Evolutionary conservation across 371 early-diverging fungal genomes (phyloP), one percentile per base, ranked within the genome.

Genomic region (Gilbertella persicaria): DNA sequence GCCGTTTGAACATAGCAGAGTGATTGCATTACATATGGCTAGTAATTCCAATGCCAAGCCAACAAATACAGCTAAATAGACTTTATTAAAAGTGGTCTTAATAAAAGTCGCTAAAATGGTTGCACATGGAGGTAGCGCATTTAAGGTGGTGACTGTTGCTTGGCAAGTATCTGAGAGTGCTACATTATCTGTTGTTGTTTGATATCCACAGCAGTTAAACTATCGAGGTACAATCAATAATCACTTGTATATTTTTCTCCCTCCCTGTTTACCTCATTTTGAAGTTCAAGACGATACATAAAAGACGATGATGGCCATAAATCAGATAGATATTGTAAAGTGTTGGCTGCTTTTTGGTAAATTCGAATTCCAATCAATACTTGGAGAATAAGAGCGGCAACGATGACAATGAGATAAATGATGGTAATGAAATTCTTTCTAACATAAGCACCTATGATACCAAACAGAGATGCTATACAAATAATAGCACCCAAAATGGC

Each of bases 171-270:
- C 48, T 12, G 64, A 63, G 25, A 59, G 16, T 0, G 61, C 64
- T 23, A 53, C 66, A 20, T 64, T 58, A 42, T 76, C 71, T 36
- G 53, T 62, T 4, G 49, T 47, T 23, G 66, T 68, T 46, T 73
- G 67, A 45, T 55, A 71, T 42, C 78, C 78, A 60, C 78, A 77
- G 45, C 78, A 77, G 25, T 53, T 41, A 41, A 77, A 77, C 78
- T 77, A 42, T 9, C n/a, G 30, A 14, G 5, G 40, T 6, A 36
- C 6, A 39, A 29, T 14, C 30, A 35, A 19, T 24, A 20, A 17
- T 43, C 13, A 28, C 24, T 29, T 19, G 16, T 44, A 21, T 40
- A 20, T 45, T 41, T 50, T 36, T 17, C 14, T 26, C 8, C 2
- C 23, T 8, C 25, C 36, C 10, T 10, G 28, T 26, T 48, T 58